These are phyloP conservation scores for Aspergillus cavernicola DNA, from an alignment of 495 filamentous ascomycete genomes.

Conservation along the genomic window DNA sequence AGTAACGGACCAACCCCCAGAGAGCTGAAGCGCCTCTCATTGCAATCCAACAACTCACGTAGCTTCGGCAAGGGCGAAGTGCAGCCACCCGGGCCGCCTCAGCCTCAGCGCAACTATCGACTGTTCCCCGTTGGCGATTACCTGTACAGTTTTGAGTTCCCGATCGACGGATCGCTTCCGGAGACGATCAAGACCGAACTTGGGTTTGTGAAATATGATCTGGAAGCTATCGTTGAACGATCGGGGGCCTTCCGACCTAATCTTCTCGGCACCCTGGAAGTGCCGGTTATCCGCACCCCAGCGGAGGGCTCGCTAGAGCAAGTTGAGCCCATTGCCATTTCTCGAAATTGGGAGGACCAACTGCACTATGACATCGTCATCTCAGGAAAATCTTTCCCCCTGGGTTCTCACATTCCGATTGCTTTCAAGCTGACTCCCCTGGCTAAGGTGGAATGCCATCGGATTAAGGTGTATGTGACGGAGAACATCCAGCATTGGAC, in stretches of 20 bases:
- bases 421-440: constrained; percentile 96
- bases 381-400: constrained; percentile 94
- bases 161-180: constrained; percentile 85
- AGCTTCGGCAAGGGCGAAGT: constrained; percentile 84
- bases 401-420: constrained; percentile 90
- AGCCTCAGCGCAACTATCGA: constrained; percentile 84
- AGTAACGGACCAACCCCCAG: constrained; percentile 30
- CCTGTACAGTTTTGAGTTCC: constrained; percentile 91
- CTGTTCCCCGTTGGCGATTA: constrained; percentile 88
- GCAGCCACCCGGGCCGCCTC: constrained; percentile 51
- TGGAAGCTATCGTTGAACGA: constrained; percentile 85
- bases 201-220: constrained; percentile 81
- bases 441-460: constrained; percentile 94
- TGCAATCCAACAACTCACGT: constrained; percentile 72
- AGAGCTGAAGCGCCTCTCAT: constrained; percentile 65
- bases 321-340: constrained; percentile 95
- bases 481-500: constrained; percentile 95
- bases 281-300: constrained; percentile 81
- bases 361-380: constrained; percentile 98
- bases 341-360: constrained; percentile 95
- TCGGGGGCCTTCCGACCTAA: constrained; percentile 92
- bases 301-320: constrained; percentile 90
- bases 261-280: constrained; percentile 77
- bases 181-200: constrained; percentile 91
- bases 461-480: constrained; percentile 92